Percentiles rank a stretch among this genome's conserved stretches.
Conservation (phyloP, 148 eudicot genomes). For the Mesembryanthemum crystallinum region DNA sequence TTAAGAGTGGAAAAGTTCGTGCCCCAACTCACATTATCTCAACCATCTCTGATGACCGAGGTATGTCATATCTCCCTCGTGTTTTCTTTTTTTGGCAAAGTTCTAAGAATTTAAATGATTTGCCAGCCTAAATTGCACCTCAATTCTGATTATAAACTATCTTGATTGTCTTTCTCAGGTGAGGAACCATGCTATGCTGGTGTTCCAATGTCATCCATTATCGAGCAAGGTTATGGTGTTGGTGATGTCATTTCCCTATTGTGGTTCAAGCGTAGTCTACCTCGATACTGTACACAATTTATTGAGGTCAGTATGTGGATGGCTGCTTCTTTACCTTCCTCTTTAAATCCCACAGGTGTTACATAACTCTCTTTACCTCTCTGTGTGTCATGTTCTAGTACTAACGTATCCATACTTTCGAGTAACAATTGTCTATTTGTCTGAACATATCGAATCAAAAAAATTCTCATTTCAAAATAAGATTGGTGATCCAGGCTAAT, state of each 20-base stretch:
- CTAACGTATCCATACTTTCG: too few relatives aligned
- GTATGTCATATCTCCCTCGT: conserved; percentile 29
- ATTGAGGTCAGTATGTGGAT: conserved; percentile 60
- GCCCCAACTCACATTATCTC: conserved; percentile 98
- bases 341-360: not conserved
- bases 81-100: not conserved
- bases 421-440: too few relatives aligned
- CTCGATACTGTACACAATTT: conserved; percentile 89
- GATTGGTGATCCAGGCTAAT: too few relatives aligned
- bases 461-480: too few relatives aligned
- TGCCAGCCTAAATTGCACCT: conserved; percentile 2
- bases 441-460: too few relatives aligned
- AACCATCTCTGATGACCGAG: conserved; percentile 96
- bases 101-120: not conserved
- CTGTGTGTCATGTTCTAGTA: too few relatives aligned
- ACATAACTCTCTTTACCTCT: too few relatives aligned
- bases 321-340: not conserved
- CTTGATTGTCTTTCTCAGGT: conserved; percentile 43
- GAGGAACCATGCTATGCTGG: conserved; percentile 98
- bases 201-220: conserved; percentile 92
- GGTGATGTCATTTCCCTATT: conserved; percentile 95
- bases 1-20: conserved; percentile 97
- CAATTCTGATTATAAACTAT: not conserved
- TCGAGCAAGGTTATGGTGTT: conserved; percentile 90
- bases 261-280: conserved; percentile 99